Base-by-base conservation (phyloP, 768 basidiomycete genomes). In the Mycena alexandri region DNA sequence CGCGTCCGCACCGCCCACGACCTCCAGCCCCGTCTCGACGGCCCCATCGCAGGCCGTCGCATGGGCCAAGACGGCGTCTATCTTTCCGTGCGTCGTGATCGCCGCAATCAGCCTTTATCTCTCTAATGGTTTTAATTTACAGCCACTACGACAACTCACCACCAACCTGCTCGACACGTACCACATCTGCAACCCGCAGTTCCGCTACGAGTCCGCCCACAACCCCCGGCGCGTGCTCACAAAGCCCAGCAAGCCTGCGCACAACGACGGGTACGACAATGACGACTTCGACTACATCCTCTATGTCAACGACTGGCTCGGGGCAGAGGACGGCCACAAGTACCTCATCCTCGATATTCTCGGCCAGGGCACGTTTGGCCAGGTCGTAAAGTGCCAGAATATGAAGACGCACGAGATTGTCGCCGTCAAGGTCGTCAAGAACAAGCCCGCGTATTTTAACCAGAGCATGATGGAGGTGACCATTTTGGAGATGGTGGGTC, bases 401-500 rank as follows among this genome's bases (percentile, higher is more conserved):
- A 96, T 98, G 92, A 95, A 96, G 83, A 98, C 95, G 34, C 96
- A 99, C 79, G 97, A 98, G 77, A 94, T 99, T 61, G 95, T 98
- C 48, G 98, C 98, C 24, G 98, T 99, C 68, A 99, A 99, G 80
- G 98, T 99, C 10, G 95, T 99, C 71, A 99, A 99, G 84, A 99
- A 99, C 80, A 99, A 99, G 80, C 98, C 97, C 7, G 98, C 98
- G 0, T 99, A 99, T 83, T 96, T 98, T 80, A 98, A 99, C 76
- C 98, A 99, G 81, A 95, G 93, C 79, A 98, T 98, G 93, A 99
- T 99, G 98, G 98, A 99, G 80, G 97, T 99, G 29, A 98, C 96
- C 1, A 99, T 99, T 68, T 84, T 99, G 50, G 95, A 99, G 78
- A 82, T 99, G 81, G 96, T 96, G 61, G 68, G 48, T 12, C 3